Conservation (phyloP, 139 green algal genomes). For the Pleodorina starrii region DNA sequence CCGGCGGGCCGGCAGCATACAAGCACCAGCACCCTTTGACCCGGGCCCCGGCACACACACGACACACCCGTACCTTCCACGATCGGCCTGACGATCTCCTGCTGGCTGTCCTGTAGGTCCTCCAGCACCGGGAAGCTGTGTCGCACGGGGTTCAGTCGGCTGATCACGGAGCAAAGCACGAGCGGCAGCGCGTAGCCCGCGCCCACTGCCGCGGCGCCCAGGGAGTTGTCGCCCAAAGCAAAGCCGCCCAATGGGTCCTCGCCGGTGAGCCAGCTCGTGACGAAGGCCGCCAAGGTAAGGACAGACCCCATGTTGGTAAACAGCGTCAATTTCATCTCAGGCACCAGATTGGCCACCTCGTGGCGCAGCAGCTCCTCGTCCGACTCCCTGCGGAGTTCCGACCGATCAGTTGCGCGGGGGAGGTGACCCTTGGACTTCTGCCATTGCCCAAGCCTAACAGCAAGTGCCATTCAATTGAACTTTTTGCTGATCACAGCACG, state of each 20-base stretch:
- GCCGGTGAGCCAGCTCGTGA: slow-evolving; percentile 45
- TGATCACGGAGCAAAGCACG: slow-evolving; percentile 25
- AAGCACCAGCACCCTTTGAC: too few species aligned
- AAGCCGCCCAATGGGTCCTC: slow-evolving; percentile 59
- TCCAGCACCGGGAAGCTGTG: slow-evolving; percentile 54
- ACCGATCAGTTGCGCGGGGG: too few species aligned
- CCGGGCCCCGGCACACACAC: too few species aligned
- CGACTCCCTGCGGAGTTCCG: slow-evolving; percentile 31
- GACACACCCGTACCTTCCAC: slow-evolving; percentile 36
- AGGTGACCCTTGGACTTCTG: neutral
- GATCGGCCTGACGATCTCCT: slow-evolving; percentile 21
- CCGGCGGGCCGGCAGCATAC: too few species aligned
- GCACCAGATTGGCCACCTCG: slow-evolving; percentile 29
- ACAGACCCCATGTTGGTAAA: slow-evolving; percentile 51
- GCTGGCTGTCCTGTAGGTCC: slow-evolving; percentile 53
- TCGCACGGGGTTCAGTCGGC: slow-evolving; percentile 19
- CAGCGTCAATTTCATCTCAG: slow-evolving; percentile 50
- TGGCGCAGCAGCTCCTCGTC: slow-evolving; percentile 18
- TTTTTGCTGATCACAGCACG: too few species aligned
- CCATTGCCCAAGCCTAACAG: neutral
- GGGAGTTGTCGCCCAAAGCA: neutral
- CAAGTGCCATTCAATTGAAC: neutral
- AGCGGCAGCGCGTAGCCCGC: slow-evolving; percentile 48
- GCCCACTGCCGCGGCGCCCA: slow-evolving; percentile 32
- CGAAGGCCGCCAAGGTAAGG: slow-evolving; percentile 12